These are phyloP conservation scores for Neofusicoccum sp. DNA, from an alignment of 2,329 filamentous ascomycete species.

Conservation along the genomic window DNA sequence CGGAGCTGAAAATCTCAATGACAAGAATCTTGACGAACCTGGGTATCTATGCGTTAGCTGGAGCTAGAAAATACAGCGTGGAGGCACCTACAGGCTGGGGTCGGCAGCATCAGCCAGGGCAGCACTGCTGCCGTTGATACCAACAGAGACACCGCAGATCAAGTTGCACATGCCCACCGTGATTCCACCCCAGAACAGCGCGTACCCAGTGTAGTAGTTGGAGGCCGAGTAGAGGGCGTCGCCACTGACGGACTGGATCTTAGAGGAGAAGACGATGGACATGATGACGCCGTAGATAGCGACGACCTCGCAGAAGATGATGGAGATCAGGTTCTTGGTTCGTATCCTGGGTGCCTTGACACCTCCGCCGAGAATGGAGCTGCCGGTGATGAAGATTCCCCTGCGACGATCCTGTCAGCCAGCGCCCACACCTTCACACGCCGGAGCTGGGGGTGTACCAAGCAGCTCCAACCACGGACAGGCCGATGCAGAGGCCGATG, in stretches of 20 bases:
- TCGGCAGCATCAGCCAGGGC: slow-evolving; percentile 95
- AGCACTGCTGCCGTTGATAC: slow-evolving; percentile 96
- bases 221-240: slow-evolving; percentile 68
- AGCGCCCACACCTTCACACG: slow-evolving; percentile 22
- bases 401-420: slow-evolving; percentile 49
- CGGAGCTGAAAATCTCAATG: slow-evolving; percentile 98
- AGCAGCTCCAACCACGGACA: slow-evolving; percentile 95
- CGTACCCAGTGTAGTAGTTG: slow-evolving; percentile 92
- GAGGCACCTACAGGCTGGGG: slow-evolving; percentile 69
- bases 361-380: slow-evolving; percentile 93
- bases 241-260: slow-evolving; percentile 66
- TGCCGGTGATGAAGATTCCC: slow-evolving; percentile 98
- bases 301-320: slow-evolving; percentile 99
- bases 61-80: not conserved
- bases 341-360: slow-evolving; percentile 96
- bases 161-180: slow-evolving; percentile 96
- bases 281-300: slow-evolving; percentile 99
- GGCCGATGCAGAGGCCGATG: slow-evolving; percentile 89
- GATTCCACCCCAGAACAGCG: slow-evolving; percentile 92
- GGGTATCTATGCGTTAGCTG: slow-evolving; percentile 20
- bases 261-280: slow-evolving; percentile 95
- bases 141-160: slow-evolving; percentile 92
- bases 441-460: slow-evolving; percentile 61
- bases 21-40: slow-evolving; percentile 99
- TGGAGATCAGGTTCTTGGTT: slow-evolving; percentile 99